These are phyloP conservation scores for Camellia lanceoleosa DNA, from an alignment of 148 eudicot genomes.

Conservation along the genomic window DNA sequence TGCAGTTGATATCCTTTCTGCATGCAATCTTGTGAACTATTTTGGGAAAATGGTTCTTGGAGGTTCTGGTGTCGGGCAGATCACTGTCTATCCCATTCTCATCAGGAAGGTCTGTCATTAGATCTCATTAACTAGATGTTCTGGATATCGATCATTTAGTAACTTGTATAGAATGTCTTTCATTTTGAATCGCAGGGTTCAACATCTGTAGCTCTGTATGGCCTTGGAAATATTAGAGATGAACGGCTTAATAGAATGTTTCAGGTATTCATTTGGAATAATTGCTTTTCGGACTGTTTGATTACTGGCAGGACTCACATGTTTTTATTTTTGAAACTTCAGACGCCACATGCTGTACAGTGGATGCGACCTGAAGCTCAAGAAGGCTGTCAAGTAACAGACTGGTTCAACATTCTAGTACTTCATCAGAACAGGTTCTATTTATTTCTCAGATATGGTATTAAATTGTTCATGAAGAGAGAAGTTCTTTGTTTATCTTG, in stretches of 20 bases:
- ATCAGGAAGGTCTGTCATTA: slow-evolving; percentile 68
- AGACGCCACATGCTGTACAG: slow-evolving; percentile 99
- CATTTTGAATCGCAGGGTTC: slow-evolving; percentile 53
- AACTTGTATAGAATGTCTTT: slow-evolving; percentile 6
- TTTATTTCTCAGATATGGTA: slow-evolving; percentile 1
- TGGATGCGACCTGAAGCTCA: slow-evolving; percentile 99
- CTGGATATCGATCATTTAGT: neutral
- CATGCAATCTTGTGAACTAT: slow-evolving; percentile 96
- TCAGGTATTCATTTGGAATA: slow-evolving; percentile 51
- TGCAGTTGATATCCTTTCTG: slow-evolving; percentile 95
- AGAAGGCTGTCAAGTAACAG: slow-evolving; percentile 77
- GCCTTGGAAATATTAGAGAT: slow-evolving; percentile 97
- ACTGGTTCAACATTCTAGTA: slow-evolving; percentile 94
- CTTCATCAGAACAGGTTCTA: slow-evolving; percentile 92
- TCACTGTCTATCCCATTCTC: slow-evolving; percentile 79
- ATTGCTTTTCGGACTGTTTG: neutral
- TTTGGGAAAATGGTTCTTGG: slow-evolving; percentile 99
- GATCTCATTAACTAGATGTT: slow-evolving; percentile 8
- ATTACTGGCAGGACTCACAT: neutral
- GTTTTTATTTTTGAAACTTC: slow-evolving; percentile 10
- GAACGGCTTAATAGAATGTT: slow-evolving; percentile 99
- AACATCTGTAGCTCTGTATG: slow-evolving; percentile 92
- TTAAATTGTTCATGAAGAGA: neutral
- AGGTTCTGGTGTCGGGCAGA: slow-evolving; percentile 98
- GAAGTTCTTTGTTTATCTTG: neutral